phyloP scores from a whole-genome alignment of 2,329 filamentous ascomycete species.

The Cordyceps javanica region DNA sequence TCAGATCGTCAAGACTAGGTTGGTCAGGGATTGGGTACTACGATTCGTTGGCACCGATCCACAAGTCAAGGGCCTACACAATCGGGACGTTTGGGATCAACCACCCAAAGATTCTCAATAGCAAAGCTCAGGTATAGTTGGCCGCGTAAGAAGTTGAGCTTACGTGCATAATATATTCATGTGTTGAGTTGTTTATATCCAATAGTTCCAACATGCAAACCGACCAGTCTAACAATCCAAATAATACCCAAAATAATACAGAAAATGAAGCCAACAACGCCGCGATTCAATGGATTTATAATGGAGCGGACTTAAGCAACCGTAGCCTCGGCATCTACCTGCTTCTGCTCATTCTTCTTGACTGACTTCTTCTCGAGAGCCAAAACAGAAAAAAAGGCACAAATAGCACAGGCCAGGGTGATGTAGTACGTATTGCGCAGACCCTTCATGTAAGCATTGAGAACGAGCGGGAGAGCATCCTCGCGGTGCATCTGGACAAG shows the following conservation, averaged over 20 bases:
- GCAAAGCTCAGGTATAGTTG: neutral
- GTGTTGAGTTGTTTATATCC: neutral
- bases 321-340: slow-evolving; percentile 21
- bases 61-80: slow-evolving; percentile 13
- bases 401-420: slow-evolving; percentile 39
- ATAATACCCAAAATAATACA: neutral
- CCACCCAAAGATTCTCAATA: slow-evolving; percentile 37
- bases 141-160: neutral
- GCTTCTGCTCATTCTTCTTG: slow-evolving; percentile 33
- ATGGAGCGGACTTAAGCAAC: slow-evolving; percentile 14
- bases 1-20: slow-evolving; percentile 56
- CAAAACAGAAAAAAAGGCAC: slow-evolving; percentile 37
- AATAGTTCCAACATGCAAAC: neutral
- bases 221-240: neutral
- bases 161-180: neutral
- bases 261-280: neutral
- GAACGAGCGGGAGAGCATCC: slow-evolving; percentile 36
- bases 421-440: slow-evolving; percentile 48
- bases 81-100: slow-evolving; percentile 27
- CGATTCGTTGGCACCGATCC: slow-evolving; percentile 53
- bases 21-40: slow-evolving; percentile 69
- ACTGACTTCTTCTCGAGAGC: slow-evolving; percentile 49
- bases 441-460: slow-evolving; percentile 43
- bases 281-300: neutral
- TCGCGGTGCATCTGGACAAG: slow-evolving; percentile 34